Evolutionary conservation across 2,329 filamentous ascomycete species (phyloP), one percentile per base, ranked within the genome.

Genomic region (Cordyceps tenuipes): DNA sequence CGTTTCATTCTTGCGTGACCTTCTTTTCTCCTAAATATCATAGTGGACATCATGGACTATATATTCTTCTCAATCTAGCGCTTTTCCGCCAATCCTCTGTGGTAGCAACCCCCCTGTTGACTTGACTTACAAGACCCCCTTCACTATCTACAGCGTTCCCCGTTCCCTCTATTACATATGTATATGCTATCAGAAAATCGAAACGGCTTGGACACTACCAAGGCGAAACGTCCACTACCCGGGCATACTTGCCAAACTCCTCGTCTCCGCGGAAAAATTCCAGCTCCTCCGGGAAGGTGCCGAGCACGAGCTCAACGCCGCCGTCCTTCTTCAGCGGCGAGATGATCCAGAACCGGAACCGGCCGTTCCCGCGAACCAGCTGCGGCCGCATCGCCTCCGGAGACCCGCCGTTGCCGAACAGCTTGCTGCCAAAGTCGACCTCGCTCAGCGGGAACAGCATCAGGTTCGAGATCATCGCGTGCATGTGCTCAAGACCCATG

Each of bases 391-490:
- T 64, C 12, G 65, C 62, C 56, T 71, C 68, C 1, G 68, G 64
- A 19, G 61, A 62, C 3, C 69, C 69, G 2, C 57, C 57, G 23
- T 69, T 68, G 9, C 48, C 65, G 44, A 72, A 70, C 2, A 69
- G 54, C 5, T 61, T 19, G n/a, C 62, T 64, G 1, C 70, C 70
- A 50, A 72, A 71, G 5, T 57, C 59, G 31, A 71, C 63, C 23
- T 70, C 67, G 31, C 62, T 62, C n/a, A 63, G 61, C 29, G 64
- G 68, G 48, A 70, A 64, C 10, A 71, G 57, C 62, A 72, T 66
- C 63, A 72, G 64, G 51, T 70, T 71, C 6, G 68, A 67, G 9
- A 71, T 66, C 64, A 71, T 66, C 46, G 67, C 60, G 54, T 70
- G 57, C 65, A 68, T 66, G 41, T 67, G 65, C 21, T 68, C 64